Evolutionary conservation across 495 filamentous ascomycete species (phyloP), one percentile per base, ranked within the genome.

Genomic region (Tuber calosporum): DNA sequence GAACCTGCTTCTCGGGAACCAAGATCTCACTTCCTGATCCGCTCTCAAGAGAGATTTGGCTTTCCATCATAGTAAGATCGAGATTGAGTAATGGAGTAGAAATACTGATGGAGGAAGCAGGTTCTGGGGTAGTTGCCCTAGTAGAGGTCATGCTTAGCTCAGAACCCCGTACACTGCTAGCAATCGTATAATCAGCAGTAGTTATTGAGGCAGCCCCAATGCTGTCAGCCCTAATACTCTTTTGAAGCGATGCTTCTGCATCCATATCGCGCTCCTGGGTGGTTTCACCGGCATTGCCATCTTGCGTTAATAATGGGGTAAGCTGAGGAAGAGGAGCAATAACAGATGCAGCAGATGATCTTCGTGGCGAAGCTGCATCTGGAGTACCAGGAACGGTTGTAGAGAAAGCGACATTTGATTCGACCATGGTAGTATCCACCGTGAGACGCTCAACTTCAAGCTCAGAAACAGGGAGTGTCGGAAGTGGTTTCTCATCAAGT

Each of bases 61-160:
- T 80, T 43, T 72, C 75, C 67, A 80, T 73, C 74, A 80, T 68
- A 37, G 74, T 67, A 53, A 80, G 74, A 26, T 80, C 72, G 5
- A 71, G 73, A 30, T 66, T 73, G 30, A 80, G 79, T 39, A 80
- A 70, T 41, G 79, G 79, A 9, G 79, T 80, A n/a, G 70, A 45
- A 75, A 77, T 73, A 42, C 77, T 80, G 15, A 72, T 80, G 8
- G 78, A 77, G 43, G 79, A 80, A 53, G 43, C 41, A 73, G 81
- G 83, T 71, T 97, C 94, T 45, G 94, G 94, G 0, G 93, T 96
- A 40, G 94, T 97, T 53, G 94, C 93, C 67, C 93, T 86, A 2
- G 94, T 97, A 22, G 94, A 98, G 3, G 88, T 88, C 53, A 90
- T 86, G 79, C 92, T 95, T 76, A 89, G 88, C 79, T 94, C 93